These are phyloP conservation scores for Flaveria sonorensis DNA, from an alignment of 129 eudicot genomes.

Conservation along the genomic window DNA sequence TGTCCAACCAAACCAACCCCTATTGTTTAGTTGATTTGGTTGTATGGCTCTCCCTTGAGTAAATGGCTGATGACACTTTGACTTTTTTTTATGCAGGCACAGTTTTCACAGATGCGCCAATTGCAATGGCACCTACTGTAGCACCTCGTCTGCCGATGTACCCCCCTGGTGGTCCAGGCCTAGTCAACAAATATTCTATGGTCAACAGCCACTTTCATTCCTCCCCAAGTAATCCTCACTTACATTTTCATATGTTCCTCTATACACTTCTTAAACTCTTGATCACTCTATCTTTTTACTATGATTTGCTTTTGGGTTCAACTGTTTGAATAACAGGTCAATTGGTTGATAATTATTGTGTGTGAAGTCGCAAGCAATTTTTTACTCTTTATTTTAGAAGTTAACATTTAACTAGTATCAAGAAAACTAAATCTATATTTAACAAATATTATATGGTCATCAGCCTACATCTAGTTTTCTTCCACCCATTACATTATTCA, in stretches of 20 bases:
- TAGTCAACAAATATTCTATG: constrained; percentile 79
- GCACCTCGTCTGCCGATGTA: constrained; percentile 89
- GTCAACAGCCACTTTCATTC: constrained; percentile 88
- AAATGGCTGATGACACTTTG: constrained; percentile 8
- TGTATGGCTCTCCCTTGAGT: background rate
- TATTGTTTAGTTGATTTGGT: too few relatives aligned
- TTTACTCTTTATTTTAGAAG: too few relatives aligned
- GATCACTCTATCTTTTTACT: background rate
- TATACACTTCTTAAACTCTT: background rate
- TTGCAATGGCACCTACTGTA: constrained; percentile 65
- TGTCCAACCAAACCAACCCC: too few relatives aligned
- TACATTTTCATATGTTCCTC: constrained; percentile 9
- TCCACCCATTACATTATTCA: too few relatives aligned
- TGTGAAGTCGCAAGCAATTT: too few relatives aligned
- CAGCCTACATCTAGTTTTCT: too few relatives aligned
- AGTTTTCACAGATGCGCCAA: constrained; percentile 75
- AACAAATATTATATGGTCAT: too few relatives aligned
- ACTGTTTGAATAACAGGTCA: too few relatives aligned
- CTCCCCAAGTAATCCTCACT: constrained; percentile 62
- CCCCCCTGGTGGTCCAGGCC: constrained; percentile 88
- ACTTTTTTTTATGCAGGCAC: constrained; percentile 61
- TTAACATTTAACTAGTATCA: too few relatives aligned
- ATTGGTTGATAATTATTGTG: too few relatives aligned
- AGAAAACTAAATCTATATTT: too few relatives aligned
- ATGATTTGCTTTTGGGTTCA: too few relatives aligned